These are phyloP conservation scores for Cordyceps javanica DNA, from an alignment of 2,329 filamentous ascomycete species.

Conservation along the genomic window DNA sequence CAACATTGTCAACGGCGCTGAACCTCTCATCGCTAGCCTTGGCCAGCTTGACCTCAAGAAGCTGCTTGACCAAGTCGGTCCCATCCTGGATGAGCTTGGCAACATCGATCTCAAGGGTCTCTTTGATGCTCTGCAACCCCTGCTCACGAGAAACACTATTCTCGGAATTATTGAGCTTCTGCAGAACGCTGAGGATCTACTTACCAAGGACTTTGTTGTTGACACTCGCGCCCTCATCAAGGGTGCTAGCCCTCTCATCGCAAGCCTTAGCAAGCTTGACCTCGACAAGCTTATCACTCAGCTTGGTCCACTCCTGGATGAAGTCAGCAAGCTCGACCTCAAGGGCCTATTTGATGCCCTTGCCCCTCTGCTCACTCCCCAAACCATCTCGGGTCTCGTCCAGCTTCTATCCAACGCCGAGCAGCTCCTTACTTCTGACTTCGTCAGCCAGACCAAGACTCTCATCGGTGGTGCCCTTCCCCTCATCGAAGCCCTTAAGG, in stretches of 20 bases:
- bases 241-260: slow-evolving; percentile 25
- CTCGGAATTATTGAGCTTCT: slow-evolving; percentile 29
- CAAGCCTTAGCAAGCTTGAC: slow-evolving; percentile 14
- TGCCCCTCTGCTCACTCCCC: slow-evolving; percentile 22
- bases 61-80: slow-evolving; percentile 19
- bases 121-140: slow-evolving; percentile 22
- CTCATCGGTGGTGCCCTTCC: slow-evolving; percentile 22
- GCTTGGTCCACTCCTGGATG: slow-evolving; percentile 20
- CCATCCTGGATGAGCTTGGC: slow-evolving; percentile 19
- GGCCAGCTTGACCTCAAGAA: slow-evolving; percentile 17
- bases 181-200: slow-evolving; percentile 24
- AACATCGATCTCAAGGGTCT: slow-evolving; percentile 26
- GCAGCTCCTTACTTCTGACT: slow-evolving; percentile 22
- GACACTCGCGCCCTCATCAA: slow-evolving; percentile 23
- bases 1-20: slow-evolving; percentile 22
- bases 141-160: slow-evolving; percentile 26
- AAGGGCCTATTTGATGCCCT: slow-evolving; percentile 23
- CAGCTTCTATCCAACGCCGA: slow-evolving; percentile 26
- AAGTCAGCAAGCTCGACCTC: slow-evolving; percentile 25
- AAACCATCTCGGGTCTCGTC: slow-evolving; percentile 26
- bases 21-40: slow-evolving; percentile 27
- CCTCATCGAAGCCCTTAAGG: slow-evolving; percentile 12
- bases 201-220: slow-evolving; percentile 23
- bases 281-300: slow-evolving; percentile 15
- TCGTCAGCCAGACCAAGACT: slow-evolving; percentile 23